Evolutionary conservation across 164 flowering plant species (phyloP), one percentile per base, ranked within the genome.

Genomic region (Stephania japonica): DNA sequence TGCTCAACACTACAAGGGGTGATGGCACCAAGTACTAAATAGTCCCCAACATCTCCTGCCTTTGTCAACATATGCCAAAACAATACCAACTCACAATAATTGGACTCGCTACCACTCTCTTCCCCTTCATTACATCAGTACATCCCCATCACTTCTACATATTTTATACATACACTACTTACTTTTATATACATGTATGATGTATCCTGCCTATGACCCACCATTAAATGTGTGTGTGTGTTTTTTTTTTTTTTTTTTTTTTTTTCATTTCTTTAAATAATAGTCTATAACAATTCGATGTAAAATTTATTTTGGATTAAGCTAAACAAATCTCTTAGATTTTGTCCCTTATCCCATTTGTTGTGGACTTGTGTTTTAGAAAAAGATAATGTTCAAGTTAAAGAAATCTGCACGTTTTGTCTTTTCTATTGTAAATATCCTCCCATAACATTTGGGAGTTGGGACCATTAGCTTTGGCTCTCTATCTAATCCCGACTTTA

Each of bases 21-120:
- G 25, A 10, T 6, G 8, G n/a, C 7, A 59, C 7, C 53, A 21
- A 13, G 41, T 11, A 64, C 32, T 25, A 32, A 32, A 32, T 32
- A 64, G 38, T 26, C 67, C 67, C 67, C 67, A 64, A 64, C 41
- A 26, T 26, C 67, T 64, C 64, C n/a, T 21, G 64, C 64, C 64
- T 59, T n/a, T n/a, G 64, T 59, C 64, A n/a, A 59, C 64, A 18
- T 59, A 21, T 59, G 64, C 64, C 64, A 18, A 59, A n/a, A 59
- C 64, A 59, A 59, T n/a, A 18, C 24, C 64, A 59, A 59, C 64
- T 24, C n/a, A 2, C 64, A 59, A 59, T 59, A 59, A 59, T 59
- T 59, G 64, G 64, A 47, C 23, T 59, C 19, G 63, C 63, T 18
- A 56, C 63, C 18, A 56, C 7, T 56, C 63, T 56, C 63, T 1